phyloP scores from a whole-genome alignment of 2,329 filamentous ascomycete genomes.

The Hymenoscyphus linearis region DNA sequence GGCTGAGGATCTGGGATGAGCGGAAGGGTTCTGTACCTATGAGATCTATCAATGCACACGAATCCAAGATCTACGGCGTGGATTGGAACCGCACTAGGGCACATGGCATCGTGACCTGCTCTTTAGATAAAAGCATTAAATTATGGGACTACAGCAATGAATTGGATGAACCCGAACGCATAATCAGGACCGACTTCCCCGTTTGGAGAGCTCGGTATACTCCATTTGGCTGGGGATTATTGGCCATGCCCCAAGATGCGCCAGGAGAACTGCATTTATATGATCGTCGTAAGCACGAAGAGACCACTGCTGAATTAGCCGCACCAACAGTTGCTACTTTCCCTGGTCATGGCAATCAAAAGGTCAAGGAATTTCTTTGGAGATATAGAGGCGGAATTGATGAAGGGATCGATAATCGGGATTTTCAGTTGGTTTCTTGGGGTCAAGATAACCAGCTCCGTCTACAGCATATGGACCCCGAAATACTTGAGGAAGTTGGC shows the following conservation, averaged over 20 bases:
- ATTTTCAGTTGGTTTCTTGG: slow-evolving; percentile 93
- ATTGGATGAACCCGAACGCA: slow-evolving; percentile 63
- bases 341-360: slow-evolving; percentile 52
- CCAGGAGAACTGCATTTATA: slow-evolving; percentile 83
- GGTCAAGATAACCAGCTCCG: slow-evolving; percentile 79
- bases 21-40: slow-evolving; percentile 73
- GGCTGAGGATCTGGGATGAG: slow-evolving; percentile 85
- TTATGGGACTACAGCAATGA: slow-evolving; percentile 76
- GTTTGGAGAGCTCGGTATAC: slow-evolving; percentile 90
- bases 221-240: slow-evolving; percentile 77
- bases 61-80: slow-evolving; percentile 89
- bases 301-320: slow-evolving; percentile 39
- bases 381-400: slow-evolving; percentile 65
- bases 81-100: slow-evolving; percentile 83
- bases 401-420: slow-evolving; percentile 71
- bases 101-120: slow-evolving; percentile 77
- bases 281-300: slow-evolving; percentile 51
- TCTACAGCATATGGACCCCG: slow-evolving; percentile 65
- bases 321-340: slow-evolving; percentile 52
- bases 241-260: slow-evolving; percentile 89
- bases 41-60: slow-evolving; percentile 79
- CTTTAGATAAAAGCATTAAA: slow-evolving; percentile 86
- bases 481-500: slow-evolving; percentile 63
- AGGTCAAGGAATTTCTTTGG: slow-evolving; percentile 92
- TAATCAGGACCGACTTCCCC: slow-evolving; percentile 78